phyloP scores from a whole-genome alignment of 176 grass and related monocot genomes.

The Rhynchospora pubera region DNA sequence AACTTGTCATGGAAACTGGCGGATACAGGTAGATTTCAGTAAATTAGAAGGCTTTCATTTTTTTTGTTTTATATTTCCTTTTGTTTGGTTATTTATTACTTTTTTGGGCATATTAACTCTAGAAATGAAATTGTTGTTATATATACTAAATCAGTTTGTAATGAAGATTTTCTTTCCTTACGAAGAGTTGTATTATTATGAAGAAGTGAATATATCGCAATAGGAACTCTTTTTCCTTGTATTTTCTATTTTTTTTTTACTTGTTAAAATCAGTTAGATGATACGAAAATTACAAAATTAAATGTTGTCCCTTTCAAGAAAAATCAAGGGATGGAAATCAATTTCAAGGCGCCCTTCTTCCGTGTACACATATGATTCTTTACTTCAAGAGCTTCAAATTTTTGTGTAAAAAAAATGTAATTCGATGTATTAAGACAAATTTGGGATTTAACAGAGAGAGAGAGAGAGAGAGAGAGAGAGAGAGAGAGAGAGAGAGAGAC shows the following conservation, averaged over 20 bases:
- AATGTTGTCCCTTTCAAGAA: background rate
- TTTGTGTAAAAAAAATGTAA: background rate
- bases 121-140: background rate
- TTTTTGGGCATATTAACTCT: background rate
- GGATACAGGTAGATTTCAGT: constrained; percentile 51
- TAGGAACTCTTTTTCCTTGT: background rate
- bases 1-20: constrained; percentile 50
- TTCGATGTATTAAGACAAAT: background rate
- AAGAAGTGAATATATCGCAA: background rate
- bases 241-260: background rate
- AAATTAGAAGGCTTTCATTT: background rate
- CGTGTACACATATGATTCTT: background rate
- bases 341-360: background rate
- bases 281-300: background rate
- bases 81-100: no score
- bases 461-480: no score
- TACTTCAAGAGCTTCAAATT: background rate
- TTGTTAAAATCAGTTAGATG: background rate
- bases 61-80: no score
- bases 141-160: background rate
- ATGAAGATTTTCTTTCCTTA: background rate
- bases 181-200: background rate
- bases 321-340: background rate
- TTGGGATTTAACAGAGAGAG: background rate
- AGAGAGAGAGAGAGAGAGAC: background rate